Evolutionary conservation across 176 grass and related monocot species (phyloP).

Genomic region (Sorghum bicolor): DNA sequence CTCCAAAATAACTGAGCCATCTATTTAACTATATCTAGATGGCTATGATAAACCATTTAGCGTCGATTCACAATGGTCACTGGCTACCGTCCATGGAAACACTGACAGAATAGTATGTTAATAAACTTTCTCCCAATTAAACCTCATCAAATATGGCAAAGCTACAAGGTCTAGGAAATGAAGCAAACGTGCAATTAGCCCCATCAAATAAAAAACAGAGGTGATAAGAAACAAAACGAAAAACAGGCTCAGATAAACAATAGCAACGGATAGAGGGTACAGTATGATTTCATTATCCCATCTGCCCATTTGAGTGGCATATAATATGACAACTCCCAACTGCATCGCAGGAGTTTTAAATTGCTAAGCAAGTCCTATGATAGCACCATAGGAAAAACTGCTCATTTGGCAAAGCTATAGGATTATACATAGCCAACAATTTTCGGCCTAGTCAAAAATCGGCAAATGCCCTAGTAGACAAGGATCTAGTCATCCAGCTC

Average conservation of each 20-base stretch:
- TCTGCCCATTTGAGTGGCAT: background rate
- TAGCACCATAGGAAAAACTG: slow-evolving; percentile 22
- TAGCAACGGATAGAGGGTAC: background rate
- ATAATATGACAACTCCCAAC: background rate
- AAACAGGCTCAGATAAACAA: background rate
- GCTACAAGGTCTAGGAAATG: background rate
- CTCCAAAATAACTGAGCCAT: no score
- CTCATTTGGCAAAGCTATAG: slow-evolving; percentile 19
- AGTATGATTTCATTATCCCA: slow-evolving; percentile 35
- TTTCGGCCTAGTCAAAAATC: slow-evolving; percentile 36
- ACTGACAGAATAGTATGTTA: no score
- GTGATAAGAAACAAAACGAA: background rate
- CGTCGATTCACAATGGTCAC: background rate
- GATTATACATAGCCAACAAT: slow-evolving; percentile 34
- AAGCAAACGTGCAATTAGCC: background rate
- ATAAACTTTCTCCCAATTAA: background rate
- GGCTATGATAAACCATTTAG: background rate
- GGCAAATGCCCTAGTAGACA: slow-evolving; percentile 12
- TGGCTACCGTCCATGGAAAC: no score
- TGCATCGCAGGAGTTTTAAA: background rate
- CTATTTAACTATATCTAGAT: no score
- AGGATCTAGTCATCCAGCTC: slow-evolving; percentile 80
- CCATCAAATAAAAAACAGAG: background rate
- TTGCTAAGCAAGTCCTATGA: slow-evolving; percentile 8
- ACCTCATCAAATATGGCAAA: background rate